phyloP scores from a whole-genome alignment of 305 asterid species.

The Fraxinus nigra region DNA sequence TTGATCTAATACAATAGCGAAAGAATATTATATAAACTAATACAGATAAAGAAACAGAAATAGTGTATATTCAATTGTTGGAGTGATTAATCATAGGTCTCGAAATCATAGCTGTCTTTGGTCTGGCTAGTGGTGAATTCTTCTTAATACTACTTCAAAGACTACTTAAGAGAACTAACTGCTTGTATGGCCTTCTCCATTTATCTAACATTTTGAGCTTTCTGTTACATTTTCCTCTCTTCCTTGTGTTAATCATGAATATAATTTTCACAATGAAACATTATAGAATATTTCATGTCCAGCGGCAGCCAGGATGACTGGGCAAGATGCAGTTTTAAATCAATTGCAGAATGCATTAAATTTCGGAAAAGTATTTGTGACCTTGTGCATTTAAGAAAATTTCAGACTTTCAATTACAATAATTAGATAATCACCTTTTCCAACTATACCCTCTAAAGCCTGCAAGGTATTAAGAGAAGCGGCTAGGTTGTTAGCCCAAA shows the following conservation, averaged over 20 bases:
- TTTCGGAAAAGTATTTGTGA: not conserved
- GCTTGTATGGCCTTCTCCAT: not conserved
- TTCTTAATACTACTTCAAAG: not conserved
- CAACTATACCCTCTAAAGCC: conserved; percentile 43
- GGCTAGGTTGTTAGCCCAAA: conserved; percentile 64
- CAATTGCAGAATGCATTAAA: not conserved
- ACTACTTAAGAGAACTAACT: not conserved
- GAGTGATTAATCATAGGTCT: not conserved
- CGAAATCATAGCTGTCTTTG: not conserved
- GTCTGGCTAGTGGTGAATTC: not conserved
- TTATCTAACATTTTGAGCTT: not conserved
- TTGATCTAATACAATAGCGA: conserved; percentile 9
- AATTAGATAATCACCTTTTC: conserved; percentile 42
- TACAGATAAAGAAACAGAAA: not conserved
- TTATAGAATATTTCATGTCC: not conserved
- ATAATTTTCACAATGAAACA: not conserved
- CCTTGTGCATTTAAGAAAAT: not conserved
- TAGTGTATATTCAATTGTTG: not conserved
- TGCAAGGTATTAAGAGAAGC: conserved; percentile 49
- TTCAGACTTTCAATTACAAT: not conserved
- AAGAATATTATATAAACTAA: not conserved
- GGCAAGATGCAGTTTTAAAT: not conserved
- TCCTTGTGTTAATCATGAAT: not conserved
- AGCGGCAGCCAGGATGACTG: not conserved
- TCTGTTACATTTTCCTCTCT: not conserved